Evolutionary conservation across 78 protist species (phyloP), one percentile per base, ranked within the genome.

Genomic region (Mastigamoeba balamuthi): DNA sequence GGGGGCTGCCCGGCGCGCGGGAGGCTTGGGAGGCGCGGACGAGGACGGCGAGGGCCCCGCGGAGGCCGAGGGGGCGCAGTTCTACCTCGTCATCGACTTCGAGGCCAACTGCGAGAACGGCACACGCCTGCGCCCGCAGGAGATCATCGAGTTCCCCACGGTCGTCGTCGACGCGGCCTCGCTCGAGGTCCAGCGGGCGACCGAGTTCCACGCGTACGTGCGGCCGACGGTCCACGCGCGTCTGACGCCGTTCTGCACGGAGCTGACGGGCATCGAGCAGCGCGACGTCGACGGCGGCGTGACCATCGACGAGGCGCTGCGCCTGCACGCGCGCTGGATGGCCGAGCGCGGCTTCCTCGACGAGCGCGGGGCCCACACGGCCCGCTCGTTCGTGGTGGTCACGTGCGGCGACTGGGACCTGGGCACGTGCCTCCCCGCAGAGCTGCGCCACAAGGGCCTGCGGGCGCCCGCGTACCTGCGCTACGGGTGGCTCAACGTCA

Each of bases 391-490:
- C 8, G 30, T 4, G 3, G 30, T 76, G 1, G 84, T 82, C 28
- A 79, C 87, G 39, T 78, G 82, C 36, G 87, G 87, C 42, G 88
- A 73, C 30, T 83, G 88, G 88, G 85, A 81, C 38, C 23, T 81
- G 17, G 30, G 1, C 58, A 65, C 37, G 9, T 28, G 43, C 63
- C 72, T 58, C 37, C 52, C 48, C 6, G 29, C 42, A 9, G 64
- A 40, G 7, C 17, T 37, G 29, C 25, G 41, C 4, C 8, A 33
- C 38, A 40, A 40, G n/a, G 28, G n/a, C 33, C 25, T 69, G 64
- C 25, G 6, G 33, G 8, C 4, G 27, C 43, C 25, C 4, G 8
- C 43, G 4, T 7, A 69, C 73, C 4, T n/a, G 37, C 25, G 6
- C 17, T 25, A 48, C 6, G 8, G 30, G 37, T 76, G 78, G 79